phyloP scores from a whole-genome alignment of 192 early-diverging fungal species.

The Podochytrium sp. region DNA sequence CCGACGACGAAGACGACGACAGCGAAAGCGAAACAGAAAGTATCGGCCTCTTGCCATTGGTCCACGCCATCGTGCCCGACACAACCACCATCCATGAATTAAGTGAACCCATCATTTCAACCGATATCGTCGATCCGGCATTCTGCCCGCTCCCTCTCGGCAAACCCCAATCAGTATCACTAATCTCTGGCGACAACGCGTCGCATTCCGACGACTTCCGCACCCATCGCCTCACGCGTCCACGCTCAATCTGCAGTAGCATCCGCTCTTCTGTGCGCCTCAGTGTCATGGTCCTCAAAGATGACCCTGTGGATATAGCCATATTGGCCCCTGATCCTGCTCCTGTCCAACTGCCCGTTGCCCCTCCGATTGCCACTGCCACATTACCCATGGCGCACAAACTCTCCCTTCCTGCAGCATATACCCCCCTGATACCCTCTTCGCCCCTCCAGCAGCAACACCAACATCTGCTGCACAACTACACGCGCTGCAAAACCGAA shows the following conservation, averaged over 20 bases:
- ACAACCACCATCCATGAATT: no score
- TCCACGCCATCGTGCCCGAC: no score
- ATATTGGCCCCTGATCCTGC: background rate
- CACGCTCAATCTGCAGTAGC: slow-evolving; percentile 7
- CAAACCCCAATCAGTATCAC: no score
- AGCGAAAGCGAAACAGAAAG: background rate
- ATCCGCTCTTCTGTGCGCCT: slow-evolving; percentile 20
- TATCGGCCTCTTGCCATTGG: no score
- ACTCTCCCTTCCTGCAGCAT: background rate
- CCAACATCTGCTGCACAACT: slow-evolving; percentile 3
- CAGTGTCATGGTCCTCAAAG: slow-evolving; percentile 22
- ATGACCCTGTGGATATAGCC: no score
- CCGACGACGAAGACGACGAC: background rate
- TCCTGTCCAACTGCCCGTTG: background rate
- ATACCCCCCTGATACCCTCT: slow-evolving; percentile 29
- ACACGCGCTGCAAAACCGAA: slow-evolving; percentile 1
- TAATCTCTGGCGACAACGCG: no score
- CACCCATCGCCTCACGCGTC: background rate
- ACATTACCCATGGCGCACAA: background rate
- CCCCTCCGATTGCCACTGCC: background rate
- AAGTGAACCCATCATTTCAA: no score
- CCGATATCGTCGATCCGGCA: no score
- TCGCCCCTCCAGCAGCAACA: slow-evolving; percentile 26
- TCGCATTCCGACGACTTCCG: background rate
- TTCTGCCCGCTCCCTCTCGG: no score